phyloP scores from a whole-genome alignment of 2,329 filamentous ascomycete species.

The Xylaria sp. region DNA sequence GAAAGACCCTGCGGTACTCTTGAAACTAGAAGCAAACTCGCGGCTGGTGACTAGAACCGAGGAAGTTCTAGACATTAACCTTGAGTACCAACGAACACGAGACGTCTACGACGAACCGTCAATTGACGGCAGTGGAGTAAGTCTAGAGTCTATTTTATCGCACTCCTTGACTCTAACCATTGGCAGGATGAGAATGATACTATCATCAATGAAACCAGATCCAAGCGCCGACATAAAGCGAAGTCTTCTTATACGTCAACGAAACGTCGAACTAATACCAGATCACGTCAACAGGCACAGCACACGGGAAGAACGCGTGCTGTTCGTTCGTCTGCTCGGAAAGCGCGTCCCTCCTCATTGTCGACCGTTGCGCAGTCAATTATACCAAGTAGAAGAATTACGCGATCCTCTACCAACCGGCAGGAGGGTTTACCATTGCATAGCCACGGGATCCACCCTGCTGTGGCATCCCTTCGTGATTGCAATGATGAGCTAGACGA shows the following conservation, averaged over 20 bases:
- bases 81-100: conserved; percentile 61
- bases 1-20: conserved; percentile 77
- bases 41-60: conserved; percentile 71
- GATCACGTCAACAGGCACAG: conserved; percentile 30
- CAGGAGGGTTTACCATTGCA: conserved; percentile 42
- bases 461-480: conserved; percentile 35
- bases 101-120: conserved; percentile 71
- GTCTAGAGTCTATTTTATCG: conserved; percentile 31
- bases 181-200: conserved; percentile 40
- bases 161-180: conserved; percentile 29
- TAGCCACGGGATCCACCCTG: conserved; percentile 41
- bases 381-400: conserved; percentile 31
- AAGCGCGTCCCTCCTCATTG: conserved; percentile 5
- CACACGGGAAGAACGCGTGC: conserved; percentile 26
- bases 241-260: conserved; percentile 29
- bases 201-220: conserved; percentile 17
- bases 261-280: conserved; percentile 27
- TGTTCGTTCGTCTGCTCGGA: conserved; percentile 31
- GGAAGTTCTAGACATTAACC: conserved; percentile 67
- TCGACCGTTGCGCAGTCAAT: conserved; percentile 23
- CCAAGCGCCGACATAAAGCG: conserved; percentile 29
- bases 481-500: conserved; percentile 25
- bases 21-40: conserved; percentile 72
- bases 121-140: conserved; percentile 60
- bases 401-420: conserved; percentile 35